A percentile compares a stretch with the other conserved stretches of the same genome.
Conservation (phyloP, 139 green algal species). For the Chlorella sp. region DNA sequence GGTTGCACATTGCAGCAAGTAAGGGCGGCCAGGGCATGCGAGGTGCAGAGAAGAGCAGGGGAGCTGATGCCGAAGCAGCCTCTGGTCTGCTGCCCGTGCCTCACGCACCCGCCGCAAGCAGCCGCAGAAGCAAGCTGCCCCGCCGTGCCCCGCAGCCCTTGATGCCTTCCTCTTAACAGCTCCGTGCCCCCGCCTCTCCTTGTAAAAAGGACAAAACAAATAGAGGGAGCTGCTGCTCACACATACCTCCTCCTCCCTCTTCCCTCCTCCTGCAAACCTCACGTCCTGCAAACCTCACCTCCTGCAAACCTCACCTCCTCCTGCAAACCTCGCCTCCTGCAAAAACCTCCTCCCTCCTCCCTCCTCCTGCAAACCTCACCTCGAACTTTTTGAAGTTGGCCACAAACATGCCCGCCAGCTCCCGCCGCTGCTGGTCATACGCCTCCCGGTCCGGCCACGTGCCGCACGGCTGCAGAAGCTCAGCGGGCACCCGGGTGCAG, state of each 20-base stretch:
- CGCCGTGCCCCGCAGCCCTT: not conserved
- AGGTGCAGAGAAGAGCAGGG: too few species aligned
- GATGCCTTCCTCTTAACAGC: not conserved
- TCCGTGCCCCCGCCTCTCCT: too few species aligned
- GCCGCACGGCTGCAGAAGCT: conserved; percentile 72
- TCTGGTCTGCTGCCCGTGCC: too few species aligned
- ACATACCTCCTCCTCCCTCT: too few species aligned
- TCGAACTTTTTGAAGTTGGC: conserved; percentile 31
- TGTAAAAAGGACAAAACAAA: too few species aligned
- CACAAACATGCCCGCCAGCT: conserved; percentile 68
- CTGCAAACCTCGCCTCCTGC: not conserved
- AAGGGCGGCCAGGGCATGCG: too few species aligned
- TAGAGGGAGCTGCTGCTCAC: too few species aligned
- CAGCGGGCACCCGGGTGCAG: conserved; percentile 68
- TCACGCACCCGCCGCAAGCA: not conserved
- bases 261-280: not conserved
- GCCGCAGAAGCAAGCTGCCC: not conserved
- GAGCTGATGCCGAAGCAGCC: too few species aligned
- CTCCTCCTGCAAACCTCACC: not conserved
- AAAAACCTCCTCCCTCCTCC: too few species aligned
- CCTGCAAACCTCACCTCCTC: not conserved
- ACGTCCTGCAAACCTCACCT: not conserved
- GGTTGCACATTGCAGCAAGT: too few species aligned
- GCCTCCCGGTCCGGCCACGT: conserved; percentile 65
- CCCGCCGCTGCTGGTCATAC: conserved; percentile 66